Evolutionary conservation across 192 early-diverging fungal species (phyloP), one percentile per base, ranked within the genome.

Genomic region (Jimgerdemannia flammicorona): DNA sequence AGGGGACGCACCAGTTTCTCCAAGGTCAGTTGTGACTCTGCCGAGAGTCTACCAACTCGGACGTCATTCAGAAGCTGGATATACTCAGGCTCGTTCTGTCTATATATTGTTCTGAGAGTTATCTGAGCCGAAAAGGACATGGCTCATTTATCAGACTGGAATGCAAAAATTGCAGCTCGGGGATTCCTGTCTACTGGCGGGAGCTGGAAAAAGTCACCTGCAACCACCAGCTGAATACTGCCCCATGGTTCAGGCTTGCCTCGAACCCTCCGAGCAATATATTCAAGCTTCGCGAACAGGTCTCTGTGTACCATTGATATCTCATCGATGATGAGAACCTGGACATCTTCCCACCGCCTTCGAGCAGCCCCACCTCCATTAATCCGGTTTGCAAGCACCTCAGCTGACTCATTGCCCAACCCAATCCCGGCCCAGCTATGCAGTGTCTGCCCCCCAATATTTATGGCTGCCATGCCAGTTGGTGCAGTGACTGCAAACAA

Each of bases 391-490:
- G 14, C 49, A 59, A 10, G 14, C 14, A 14, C 49, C 49, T 59
- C 49, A 1, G 49, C 49, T 10, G 49, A 10, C 0, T 59, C 49
- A 14, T 2, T 29, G 49, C 82, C 87, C 14, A 78, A 64, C 17
- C 86, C 87, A 6, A 89, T 82, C 0, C 80, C 63, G 68, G 86
- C 29, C 29, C 29, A 87, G 67, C 84, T 84, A 54, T 89, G 87
- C 67, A 89, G 79, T 3, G 86, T 87, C 39, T 77, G 78, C 39
- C 87, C 86, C 54, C 79, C 77, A 19, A 89, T 81, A 63, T 89
- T 79, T 66, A 88, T 79, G 43, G 87, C 87, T 39, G 87, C 87
- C 67, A 89, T 87, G 10, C 87, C 87, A 18, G 87, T 89, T 11
- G 87, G 82, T n/a, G 87, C 87, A 3, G 81, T 84, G 3, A 83